A percentile compares a stretch with the other conserved stretches of the same genome.
Conservation (phyloP, 2,329 filamentous ascomycete species). For the Sporothrix humicola region DNA sequence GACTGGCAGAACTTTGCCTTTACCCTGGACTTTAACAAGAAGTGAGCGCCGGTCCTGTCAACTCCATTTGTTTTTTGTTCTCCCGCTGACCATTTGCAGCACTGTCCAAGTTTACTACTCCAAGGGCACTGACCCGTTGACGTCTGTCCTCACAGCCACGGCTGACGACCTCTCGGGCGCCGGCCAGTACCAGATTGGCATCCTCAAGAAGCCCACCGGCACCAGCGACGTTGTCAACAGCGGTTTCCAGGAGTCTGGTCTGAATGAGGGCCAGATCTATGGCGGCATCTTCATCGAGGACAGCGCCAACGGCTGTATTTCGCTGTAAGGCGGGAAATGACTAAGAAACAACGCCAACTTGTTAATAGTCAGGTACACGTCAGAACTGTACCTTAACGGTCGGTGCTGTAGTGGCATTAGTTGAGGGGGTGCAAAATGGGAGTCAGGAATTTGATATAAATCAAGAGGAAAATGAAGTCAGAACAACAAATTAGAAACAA, state of each 20-base stretch:
- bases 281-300: conserved; percentile 59
- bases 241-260: conserved; percentile 54
- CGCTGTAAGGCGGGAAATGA: conserved; percentile 42
- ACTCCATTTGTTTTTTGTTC: too few relatives aligned
- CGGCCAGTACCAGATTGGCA: conserved; percentile 62
- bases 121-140: conserved; percentile 52
- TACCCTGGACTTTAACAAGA: conserved; percentile 59
- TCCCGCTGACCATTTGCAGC: conserved; percentile 44
- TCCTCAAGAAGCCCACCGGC: conserved; percentile 63
- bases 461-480: neutral
- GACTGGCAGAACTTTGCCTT: conserved; percentile 68
- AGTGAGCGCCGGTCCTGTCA: too few relatives aligned
- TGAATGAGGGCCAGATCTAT: conserved; percentile 58
- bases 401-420: neutral
- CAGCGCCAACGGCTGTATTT: conserved; percentile 50
- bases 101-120: conserved; percentile 65
- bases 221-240: conserved; percentile 57
- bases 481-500: neutral
- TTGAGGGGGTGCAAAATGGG: too few relatives aligned
- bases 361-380: neutral
- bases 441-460: neutral
- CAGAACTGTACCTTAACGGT: neutral
- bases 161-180: conserved; percentile 59
- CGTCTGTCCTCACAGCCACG: conserved; percentile 53
- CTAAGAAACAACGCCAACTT: neutral